A percentile compares a stretch with the other conserved stretches of the same genome.
Conservation (phyloP, 352 stramenopile species). For the Phytopythium boreale region DNA sequence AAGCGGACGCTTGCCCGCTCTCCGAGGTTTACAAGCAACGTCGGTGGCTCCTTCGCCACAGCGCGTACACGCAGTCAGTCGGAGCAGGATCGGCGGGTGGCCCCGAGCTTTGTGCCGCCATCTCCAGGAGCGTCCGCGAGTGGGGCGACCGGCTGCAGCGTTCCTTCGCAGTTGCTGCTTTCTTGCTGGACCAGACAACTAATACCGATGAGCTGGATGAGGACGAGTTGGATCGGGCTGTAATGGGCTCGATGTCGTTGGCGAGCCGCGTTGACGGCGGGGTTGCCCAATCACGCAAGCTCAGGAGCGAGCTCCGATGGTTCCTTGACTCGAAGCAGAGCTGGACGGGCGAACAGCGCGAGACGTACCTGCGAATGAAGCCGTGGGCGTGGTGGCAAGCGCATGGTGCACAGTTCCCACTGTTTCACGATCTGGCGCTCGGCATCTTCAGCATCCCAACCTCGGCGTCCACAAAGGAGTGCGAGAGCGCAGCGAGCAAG, state of each 20-base stretch:
- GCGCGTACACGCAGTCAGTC: neutral
- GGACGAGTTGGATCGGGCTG: neutral
- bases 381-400: neutral
- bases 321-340: neutral
- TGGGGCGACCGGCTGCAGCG: neutral
- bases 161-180: neutral
- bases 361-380: neutral
- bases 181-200: neutral
- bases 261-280: neutral
- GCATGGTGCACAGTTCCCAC: neutral
- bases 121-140: neutral
- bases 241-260: neutral
- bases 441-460: neutral
- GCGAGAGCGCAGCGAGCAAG: neutral
- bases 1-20: neutral
- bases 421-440: neutral
- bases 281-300: neutral
- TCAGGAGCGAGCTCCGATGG: neutral
- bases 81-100: too few species aligned
- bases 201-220: neutral
- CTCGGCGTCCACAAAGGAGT: neutral
- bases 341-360: neutral
- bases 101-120: neutral
- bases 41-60: neutral
- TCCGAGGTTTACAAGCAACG: neutral